A percentile compares a stretch with the other conserved stretches of the same genome.
phyloP scores from a whole-genome alignment of 208 protist species.

The Crithidia expoeki region DNA sequence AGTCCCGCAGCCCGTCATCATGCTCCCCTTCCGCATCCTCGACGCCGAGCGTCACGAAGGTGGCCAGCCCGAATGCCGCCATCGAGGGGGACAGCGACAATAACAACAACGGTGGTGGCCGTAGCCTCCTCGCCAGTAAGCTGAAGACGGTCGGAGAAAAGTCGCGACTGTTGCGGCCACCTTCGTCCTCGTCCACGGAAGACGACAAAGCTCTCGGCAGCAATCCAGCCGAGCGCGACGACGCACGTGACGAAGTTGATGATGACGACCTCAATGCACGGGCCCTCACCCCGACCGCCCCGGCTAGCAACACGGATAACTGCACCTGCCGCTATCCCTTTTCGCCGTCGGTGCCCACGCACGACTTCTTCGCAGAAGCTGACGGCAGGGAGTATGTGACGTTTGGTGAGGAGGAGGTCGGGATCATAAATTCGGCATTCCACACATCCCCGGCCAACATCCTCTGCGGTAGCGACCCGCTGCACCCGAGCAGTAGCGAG shows the following conservation, averaged over 20 bases:
- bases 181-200: constrained; percentile 5
- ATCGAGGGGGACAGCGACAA: neutral
- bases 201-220: neutral
- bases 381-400: neutral
- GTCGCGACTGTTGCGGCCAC: constrained; percentile 13
- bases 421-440: neutral
- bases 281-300: neutral
- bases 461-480: neutral
- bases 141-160: constrained; percentile 1
- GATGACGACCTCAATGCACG: neutral
- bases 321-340: neutral
- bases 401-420: neutral
- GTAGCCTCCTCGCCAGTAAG: constrained; percentile 10
- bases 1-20: neutral
- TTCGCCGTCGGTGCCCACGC: neutral
- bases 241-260: neutral
- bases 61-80: neutral
- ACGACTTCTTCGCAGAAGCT: constrained; percentile 8
- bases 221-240: neutral
- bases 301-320: neutral
- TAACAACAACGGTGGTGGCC: neutral
- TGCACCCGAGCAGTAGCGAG: neutral
- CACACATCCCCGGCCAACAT: neutral
- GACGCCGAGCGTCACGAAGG: neutral
- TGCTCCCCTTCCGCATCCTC: constrained; percentile 1